Base-by-base conservation (phyloP, 2,329 filamentous ascomycete species). In the Arthroderma sp. region DNA sequence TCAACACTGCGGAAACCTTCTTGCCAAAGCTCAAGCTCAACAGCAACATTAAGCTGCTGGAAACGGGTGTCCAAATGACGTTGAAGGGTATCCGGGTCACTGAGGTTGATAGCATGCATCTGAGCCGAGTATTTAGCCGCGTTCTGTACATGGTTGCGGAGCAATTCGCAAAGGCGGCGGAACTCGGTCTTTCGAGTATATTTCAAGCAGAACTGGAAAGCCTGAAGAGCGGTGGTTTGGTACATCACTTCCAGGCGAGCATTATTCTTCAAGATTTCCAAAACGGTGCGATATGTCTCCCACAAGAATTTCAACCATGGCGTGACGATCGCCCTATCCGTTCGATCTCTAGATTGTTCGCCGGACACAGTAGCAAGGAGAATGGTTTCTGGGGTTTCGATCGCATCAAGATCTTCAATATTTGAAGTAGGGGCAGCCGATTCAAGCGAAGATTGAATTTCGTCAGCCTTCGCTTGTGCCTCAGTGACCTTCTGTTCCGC, bases 121-220 rank as follows among this genome's bases (percentile, higher is more conserved):
- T 96, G 91, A 52, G 87, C 81, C 38, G 89, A 94, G 71, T 96
- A 98, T 71, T 98, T 98, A 73, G 91, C 89, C 43, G 91, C 91
- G 64, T 94, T 98, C 72, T 95, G 89, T 52, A 98, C 83, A 72
- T 98, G 91, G 72, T 98, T 98, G 58, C 91, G 85, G 51, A 98
- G 82, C 52, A 98, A 79, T 73, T 98, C 91, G 70, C 91, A 98
- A 44, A 98, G 86, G 60, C 91, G 83, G 66, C 91, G 85, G 76
- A 98, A 98, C 71, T 98, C 91, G 54, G 91, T 98, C 82, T 98
- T 98, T 63, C 91, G 82, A 56, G 87, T 85, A 69, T 96, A 96
- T 71, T 94, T 94, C 61, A 91, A 80, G 69, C 91, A 98, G 72
- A 98, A 98, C 65, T 94, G 86, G 73, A 98, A 98, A 42, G 91